phyloP scores from a whole-genome alignment of 2,329 filamentous ascomycete species.

The Exophiala xenobiotica region DNA sequence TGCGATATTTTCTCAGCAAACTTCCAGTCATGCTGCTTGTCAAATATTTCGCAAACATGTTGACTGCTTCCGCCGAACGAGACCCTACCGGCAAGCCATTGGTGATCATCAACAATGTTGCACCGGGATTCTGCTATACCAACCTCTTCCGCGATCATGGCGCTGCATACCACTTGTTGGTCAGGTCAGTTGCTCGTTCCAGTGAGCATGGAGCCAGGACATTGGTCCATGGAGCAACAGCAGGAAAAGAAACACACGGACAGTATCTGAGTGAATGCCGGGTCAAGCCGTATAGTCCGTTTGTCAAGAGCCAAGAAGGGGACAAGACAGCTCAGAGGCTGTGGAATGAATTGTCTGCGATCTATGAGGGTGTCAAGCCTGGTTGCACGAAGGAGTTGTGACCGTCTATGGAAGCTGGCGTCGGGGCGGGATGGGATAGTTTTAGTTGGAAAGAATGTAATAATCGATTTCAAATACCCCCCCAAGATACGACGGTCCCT shows the following conservation, averaged over 20 bases:
- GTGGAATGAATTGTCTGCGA: constrained; percentile 15
- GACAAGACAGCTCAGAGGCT: constrained; percentile 16
- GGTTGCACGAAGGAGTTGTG: constrained; percentile 20
- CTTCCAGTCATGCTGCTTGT: constrained; percentile 32
- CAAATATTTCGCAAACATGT: constrained; percentile 16
- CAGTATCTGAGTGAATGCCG: constrained; percentile 45
- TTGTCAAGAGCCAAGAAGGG: constrained; percentile 23
- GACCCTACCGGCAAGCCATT: constrained; percentile 21
- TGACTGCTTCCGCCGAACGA: constrained; percentile 23
- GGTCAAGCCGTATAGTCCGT: constrained; percentile 25
- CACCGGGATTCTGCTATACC: constrained; percentile 55
- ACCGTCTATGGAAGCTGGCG: too few species aligned
- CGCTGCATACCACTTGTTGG: background rate
- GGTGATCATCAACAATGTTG: constrained; percentile 53
- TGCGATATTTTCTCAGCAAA: constrained; percentile 49
- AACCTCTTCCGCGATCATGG: constrained; percentile 42
- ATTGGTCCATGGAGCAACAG: constrained; percentile 40
- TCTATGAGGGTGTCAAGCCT: constrained; percentile 18
- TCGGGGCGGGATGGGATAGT: background rate
- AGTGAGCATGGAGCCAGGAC: constrained; percentile 51
- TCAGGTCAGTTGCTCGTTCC: constrained; percentile 39
- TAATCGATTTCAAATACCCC: background rate
- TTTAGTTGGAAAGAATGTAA: background rate
- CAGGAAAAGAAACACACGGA: constrained; percentile 47
- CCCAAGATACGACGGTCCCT: too few species aligned